Conservation (phyloP, 2,329 filamentous ascomycete genomes). For the Penicillium janthinellum region DNA sequence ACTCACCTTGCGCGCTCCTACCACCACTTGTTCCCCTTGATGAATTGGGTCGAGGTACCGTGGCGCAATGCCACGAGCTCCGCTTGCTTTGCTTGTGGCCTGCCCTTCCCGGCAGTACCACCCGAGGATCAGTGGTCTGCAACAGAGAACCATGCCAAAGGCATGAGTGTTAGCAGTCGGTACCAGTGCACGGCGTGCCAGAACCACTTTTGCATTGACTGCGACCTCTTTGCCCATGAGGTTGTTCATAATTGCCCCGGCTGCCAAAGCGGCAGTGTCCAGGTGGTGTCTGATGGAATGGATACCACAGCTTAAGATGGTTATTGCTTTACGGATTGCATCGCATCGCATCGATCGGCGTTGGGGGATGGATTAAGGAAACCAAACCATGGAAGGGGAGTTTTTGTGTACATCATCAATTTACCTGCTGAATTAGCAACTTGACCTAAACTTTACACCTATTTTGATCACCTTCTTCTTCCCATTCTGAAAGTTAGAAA, state of each 20-base stretch:
- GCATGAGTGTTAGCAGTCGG: conserved; percentile 79
- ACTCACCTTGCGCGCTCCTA: conserved; percentile 93
- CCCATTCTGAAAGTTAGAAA: neutral
- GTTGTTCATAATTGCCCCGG: conserved; percentile 94
- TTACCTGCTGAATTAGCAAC: neutral
- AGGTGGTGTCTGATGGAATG: conserved; percentile 36
- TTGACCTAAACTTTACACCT: neutral
- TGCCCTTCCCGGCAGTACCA: conserved; percentile 64
- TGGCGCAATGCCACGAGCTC: conserved; percentile 71
- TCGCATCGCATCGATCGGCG: conserved; percentile 13
- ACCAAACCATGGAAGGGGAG: neutral
- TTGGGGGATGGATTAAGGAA: neutral
- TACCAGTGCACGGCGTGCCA: conserved; percentile 88
- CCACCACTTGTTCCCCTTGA: conserved; percentile 86
- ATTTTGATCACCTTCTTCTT: neutral
- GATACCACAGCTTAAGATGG: conserved; percentile 30
- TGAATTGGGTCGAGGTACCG: conserved; percentile 86
- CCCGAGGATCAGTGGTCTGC: conserved; percentile 39
- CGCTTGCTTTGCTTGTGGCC: conserved; percentile 78
- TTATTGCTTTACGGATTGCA: conserved; percentile 7
- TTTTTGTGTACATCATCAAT: neutral
- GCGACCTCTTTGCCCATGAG: conserved; percentile 93
- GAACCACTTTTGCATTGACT: conserved; percentile 96
- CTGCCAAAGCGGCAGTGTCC: conserved; percentile 59
- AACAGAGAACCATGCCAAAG: conserved; percentile 52